Conservation (phyloP, 371 early-diverging fungal species). For the Rhizomucor miehei region DNA sequence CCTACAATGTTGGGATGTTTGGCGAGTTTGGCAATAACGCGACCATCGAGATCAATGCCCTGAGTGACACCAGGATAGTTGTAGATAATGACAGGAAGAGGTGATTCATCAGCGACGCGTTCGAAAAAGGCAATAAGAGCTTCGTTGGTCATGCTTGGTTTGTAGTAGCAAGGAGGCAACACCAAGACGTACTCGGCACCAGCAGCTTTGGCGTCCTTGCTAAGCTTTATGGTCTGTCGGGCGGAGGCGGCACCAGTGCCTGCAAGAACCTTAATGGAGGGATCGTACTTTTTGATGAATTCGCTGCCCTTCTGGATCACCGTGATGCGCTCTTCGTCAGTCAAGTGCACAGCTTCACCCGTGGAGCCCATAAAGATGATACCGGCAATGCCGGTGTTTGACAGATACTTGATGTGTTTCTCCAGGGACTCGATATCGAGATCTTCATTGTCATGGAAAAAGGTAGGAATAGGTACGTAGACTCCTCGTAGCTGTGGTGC, state of each 20-base stretch:
- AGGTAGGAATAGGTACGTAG: constrained; percentile 45
- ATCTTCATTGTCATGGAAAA: constrained; percentile 44
- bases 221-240: constrained; percentile 27
- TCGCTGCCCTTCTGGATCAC: constrained; percentile 25
- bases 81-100: constrained; percentile 44
- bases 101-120: constrained; percentile 37
- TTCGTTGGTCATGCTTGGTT: constrained; percentile 23
- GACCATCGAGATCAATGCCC: constrained; percentile 36
- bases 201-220: constrained; percentile 29
- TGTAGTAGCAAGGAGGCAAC: constrained; percentile 45
- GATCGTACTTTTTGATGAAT: constrained; percentile 29
- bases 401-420: constrained; percentile 32
- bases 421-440: constrained; percentile 40
- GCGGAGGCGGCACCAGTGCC: constrained; percentile 41
- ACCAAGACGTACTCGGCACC: constrained; percentile 38
- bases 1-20: constrained; percentile 44
- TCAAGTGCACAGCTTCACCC: constrained; percentile 44
- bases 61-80: constrained; percentile 51
- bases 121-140: constrained; percentile 30
- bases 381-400: constrained; percentile 41
- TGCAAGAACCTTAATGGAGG: constrained; percentile 30
- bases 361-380: constrained; percentile 46
- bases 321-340: constrained; percentile 31
- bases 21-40: constrained; percentile 25
- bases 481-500: constrained; percentile 17